phyloP scores from a whole-genome alignment of 345 rosid genomes.

The Cochlearia excelsa region DNA sequence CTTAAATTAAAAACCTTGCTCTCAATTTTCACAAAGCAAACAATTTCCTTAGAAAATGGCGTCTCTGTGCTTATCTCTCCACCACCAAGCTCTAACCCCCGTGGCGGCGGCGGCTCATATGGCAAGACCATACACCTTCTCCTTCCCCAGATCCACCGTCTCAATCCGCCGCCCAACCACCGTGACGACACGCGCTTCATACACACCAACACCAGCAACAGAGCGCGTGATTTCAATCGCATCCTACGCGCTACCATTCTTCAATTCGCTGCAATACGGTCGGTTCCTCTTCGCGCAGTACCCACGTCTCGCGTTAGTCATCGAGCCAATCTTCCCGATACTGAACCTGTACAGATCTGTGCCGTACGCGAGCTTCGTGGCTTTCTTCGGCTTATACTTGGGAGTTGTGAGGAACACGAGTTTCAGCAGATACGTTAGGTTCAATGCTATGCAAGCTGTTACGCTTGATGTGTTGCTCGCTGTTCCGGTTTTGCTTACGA shows the following conservation, averaged over 20 bases:
- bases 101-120: constrained; percentile 16
- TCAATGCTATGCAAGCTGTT: constrained; percentile 92
- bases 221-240: constrained; percentile 74
- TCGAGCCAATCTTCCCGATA: constrained; percentile 75
- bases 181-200: constrained; percentile 42
- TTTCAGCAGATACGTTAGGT: constrained; percentile 65
- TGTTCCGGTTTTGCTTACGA: constrained; percentile 57
- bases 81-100: constrained; percentile 35
- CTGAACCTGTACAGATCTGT: constrained; percentile 68
- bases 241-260: constrained; percentile 80
- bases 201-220: constrained; percentile 68
- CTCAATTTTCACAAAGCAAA: not conserved
- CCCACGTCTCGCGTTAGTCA: constrained; percentile 47
- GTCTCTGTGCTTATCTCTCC: constrained; percentile 39
- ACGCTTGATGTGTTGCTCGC: constrained; percentile 81
- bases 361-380: constrained; percentile 81
- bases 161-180: constrained; percentile 16
- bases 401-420: constrained; percentile 77
- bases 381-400: constrained; percentile 80
- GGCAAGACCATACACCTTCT: constrained; percentile 24
- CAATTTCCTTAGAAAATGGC: constrained; percentile 35
- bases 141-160: constrained; percentile 23
- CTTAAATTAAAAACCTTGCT: not conserved
- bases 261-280: constrained; percentile 84
- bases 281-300: constrained; percentile 67